Percentiles rank a stretch among this genome's conserved stretches.
Evolutionary conservation across 495 filamentous ascomycete genomes (phyloP).

Genomic region (Gamarada debralockiae): DNA sequence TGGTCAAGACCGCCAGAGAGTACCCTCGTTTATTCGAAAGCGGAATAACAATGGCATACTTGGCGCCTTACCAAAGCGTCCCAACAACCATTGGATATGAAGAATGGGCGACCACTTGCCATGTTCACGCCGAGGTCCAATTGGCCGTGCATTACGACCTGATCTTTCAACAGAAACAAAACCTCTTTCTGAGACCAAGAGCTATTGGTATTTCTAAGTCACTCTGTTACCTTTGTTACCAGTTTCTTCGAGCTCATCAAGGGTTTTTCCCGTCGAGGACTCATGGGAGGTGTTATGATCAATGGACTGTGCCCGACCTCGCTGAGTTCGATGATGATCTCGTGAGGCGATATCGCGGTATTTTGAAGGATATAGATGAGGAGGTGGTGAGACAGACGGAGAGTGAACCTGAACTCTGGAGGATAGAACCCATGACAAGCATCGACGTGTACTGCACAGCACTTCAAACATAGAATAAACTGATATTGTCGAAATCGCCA

Average conservation of each 20-base stretch:
- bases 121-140: conserved; percentile 17
- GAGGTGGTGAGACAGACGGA: neutral
- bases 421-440: conserved; percentile 13
- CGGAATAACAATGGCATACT: neutral
- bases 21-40: conserved; percentile 1
- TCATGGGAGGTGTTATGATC: conserved; percentile 12
- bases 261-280: conserved; percentile 12
- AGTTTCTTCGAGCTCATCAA: conserved; percentile 1
- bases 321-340: neutral
- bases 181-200: neutral
- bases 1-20: neutral
- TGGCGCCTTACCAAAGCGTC: conserved; percentile 3
- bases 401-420: conserved; percentile 6
- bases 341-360: conserved; percentile 2
- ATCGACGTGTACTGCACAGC: too few species aligned
- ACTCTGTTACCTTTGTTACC: conserved; percentile 16
- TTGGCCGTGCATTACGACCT: conserved; percentile 11
- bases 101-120: conserved; percentile 9
- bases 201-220: conserved; percentile 10
- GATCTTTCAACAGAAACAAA: neutral
- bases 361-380: conserved; percentile 3
- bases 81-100: conserved; percentile 10
- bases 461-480: too few species aligned
- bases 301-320: conserved; percentile 15
- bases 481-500: too few species aligned